phyloP scores from a whole-genome alignment of 2,329 filamentous ascomycete species.

The Pseudogymnoascus sp. region DNA sequence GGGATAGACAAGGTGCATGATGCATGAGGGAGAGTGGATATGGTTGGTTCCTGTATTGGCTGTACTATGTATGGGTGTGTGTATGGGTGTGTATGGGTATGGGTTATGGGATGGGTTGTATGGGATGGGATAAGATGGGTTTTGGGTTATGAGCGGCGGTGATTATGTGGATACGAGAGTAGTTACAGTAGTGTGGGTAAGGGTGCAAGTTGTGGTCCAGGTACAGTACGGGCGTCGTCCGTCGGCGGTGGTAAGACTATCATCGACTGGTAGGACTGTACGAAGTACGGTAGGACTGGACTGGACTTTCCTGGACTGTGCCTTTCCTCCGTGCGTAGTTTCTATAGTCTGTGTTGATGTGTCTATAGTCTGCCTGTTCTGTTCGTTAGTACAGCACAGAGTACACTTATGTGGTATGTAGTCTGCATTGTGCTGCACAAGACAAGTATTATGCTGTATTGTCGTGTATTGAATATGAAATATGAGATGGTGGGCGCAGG shows the following conservation, averaged over 20 bases:
- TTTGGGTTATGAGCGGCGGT: neutral
- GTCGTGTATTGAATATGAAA: neutral
- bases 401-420: neutral
- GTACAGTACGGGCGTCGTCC: too few species aligned
- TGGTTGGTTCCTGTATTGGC: neutral
- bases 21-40: slow-evolving; percentile 2
- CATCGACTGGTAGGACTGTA: too few species aligned
- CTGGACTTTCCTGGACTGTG: neutral
- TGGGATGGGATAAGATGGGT: neutral
- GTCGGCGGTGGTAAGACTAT: too few species aligned
- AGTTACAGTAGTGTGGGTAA: neutral
- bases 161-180: neutral
- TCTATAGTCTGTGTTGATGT: too few species aligned
- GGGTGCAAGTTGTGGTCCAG: neutral
- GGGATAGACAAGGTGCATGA: slow-evolving; percentile 8
- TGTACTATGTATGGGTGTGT: neutral
- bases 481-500: neutral
- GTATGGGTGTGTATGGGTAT: neutral
- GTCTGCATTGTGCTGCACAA: neutral
- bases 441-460: neutral
- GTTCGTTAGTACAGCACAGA: too few species aligned
- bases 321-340: neutral
- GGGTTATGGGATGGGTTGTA: neutral
- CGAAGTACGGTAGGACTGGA: neutral
- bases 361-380: too few species aligned